Percentiles rank a stretch among this genome's conserved stretches.
Evolutionary conservation across 2,329 filamentous ascomycete genomes (phyloP).

Genomic region (Diaporthe sp.): DNA sequence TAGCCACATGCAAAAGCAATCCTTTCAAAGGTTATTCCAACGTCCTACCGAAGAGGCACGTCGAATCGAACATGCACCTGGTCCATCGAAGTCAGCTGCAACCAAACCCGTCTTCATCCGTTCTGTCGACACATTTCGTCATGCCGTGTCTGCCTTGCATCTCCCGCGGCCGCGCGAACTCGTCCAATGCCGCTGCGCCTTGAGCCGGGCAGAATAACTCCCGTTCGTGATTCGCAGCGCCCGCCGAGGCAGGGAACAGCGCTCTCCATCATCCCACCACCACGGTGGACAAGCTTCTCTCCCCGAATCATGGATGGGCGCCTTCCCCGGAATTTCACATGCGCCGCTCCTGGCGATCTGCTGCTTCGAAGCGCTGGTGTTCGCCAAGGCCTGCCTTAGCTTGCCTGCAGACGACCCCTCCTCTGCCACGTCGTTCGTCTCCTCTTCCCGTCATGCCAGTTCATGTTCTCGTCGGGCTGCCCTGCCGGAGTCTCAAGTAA

Average conservation of each 20-base stretch:
- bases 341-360: too few relatives aligned
- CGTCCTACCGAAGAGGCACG: not conserved
- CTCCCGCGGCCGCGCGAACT: not conserved
- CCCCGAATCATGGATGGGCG: not conserved
- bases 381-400: not conserved
- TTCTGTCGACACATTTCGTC: not conserved
- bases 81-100: not conserved
- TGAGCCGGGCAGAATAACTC: not conserved
- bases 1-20: not conserved
- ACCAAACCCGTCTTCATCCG: not conserved
- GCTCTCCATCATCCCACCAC: not conserved
- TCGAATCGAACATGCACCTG: not conserved
- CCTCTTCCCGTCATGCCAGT: not conserved
- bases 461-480: not conserved
- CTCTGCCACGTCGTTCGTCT: not conserved
- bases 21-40: constrained; percentile 10
- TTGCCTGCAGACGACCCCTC: not conserved
- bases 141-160: not conserved
- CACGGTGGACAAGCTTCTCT: constrained; percentile 13
- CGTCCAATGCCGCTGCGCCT: not conserved
- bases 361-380: not conserved
- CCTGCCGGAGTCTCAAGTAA: not conserved
- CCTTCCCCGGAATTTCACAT: too few relatives aligned
- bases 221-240: constrained; percentile 1
- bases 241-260: constrained; percentile 6